Evolutionary conservation across 805 yeast species (phyloP), one percentile per base, ranked within the genome.

Genomic region (Candida easanensis): DNA sequence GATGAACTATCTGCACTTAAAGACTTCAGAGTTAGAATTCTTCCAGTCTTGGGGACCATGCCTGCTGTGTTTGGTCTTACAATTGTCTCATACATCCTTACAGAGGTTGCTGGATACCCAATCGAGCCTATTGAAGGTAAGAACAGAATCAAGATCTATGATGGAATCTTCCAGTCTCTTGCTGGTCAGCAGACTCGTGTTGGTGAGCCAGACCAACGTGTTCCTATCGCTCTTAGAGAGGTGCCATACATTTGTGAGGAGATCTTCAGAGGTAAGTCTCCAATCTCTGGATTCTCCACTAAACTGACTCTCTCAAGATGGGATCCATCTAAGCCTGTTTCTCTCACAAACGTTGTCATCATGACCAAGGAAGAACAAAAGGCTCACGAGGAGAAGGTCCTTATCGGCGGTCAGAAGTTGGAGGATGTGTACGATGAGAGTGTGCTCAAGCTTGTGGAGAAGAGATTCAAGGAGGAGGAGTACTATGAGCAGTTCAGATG

Each of bases 51-150:
- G 50, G 98, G 99, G 3, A 88, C 99, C 0, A 80, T 93, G 84
- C 99, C 99, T 1, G 97, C 93, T 9, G 84, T 91, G 65, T 93
- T 93, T 68, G 99, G 98, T 1, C 73, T 93, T 37, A 79, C 96
- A 0, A 76, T 91, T 44, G 95, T 96, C 3, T 84, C 97, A 0
- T 82, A 87, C 66, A 69, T 93, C 18, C 65, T 93, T 27, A 85
- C 95, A 2, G 66, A 75, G 4, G 80, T 88, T 8, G 80, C 96
- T 1, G 97, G 93, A 1, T 93, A 93, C 61, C 93, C 95, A 19
- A 79, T 84, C 41, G 97, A 91, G 49, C 93, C 96, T 39, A 78
- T 88, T 33, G 96, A 88, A 53, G 96, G 96, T 8, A 89, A 88
- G 61, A 86, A 86, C 61, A 76, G 98, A 56, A 78, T 78, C 58